phyloP scores from a whole-genome alignment of 805 yeast genomes.

The Torulaspora microellipsoides region DNA sequence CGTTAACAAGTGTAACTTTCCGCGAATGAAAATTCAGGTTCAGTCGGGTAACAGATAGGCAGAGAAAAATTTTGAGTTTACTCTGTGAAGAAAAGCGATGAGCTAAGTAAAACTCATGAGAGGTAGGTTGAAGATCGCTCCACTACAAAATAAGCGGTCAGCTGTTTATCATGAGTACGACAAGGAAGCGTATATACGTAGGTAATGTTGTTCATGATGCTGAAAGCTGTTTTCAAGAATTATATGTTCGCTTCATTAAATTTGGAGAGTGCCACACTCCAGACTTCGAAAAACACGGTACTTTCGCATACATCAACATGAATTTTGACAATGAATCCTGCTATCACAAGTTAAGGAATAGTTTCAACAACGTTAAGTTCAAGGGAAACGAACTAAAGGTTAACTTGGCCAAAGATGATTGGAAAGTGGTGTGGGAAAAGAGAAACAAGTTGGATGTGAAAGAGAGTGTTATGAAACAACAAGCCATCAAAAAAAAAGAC shows the following conservation, averaged over 20 bases:
- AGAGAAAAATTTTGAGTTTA: background rate
- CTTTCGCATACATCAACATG: conserved; percentile 66
- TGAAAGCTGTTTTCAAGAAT: conserved; percentile 35
- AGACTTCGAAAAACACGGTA: conserved; percentile 49
- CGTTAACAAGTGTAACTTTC: background rate
- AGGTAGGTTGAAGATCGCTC: too few relatives aligned
- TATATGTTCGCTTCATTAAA: conserved; percentile 53
- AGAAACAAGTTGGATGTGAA: conserved; percentile 43
- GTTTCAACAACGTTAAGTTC: conserved; percentile 67
- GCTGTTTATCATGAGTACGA: background rate
- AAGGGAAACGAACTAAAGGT: conserved; percentile 67
- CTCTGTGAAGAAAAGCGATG: conserved; percentile 6
- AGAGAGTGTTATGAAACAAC: conserved; percentile 24
- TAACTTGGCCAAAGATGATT: conserved; percentile 58
- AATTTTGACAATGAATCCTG: conserved; percentile 38
- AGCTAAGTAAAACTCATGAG: conserved; percentile 1
- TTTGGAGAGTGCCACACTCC: conserved; percentile 53
- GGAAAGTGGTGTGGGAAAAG: conserved; percentile 41
- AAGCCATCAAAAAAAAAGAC: conserved; percentile 37
- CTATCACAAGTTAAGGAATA: conserved; percentile 46
- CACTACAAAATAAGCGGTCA: too few relatives aligned
- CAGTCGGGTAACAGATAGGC: background rate
- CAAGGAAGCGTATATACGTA: conserved; percentile 28
- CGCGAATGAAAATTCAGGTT: background rate
- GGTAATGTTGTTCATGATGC: conserved; percentile 28